phyloP scores from a whole-genome alignment of 1,139 yeast genomes.

The Scheffersomyces segobiensis region DNA sequence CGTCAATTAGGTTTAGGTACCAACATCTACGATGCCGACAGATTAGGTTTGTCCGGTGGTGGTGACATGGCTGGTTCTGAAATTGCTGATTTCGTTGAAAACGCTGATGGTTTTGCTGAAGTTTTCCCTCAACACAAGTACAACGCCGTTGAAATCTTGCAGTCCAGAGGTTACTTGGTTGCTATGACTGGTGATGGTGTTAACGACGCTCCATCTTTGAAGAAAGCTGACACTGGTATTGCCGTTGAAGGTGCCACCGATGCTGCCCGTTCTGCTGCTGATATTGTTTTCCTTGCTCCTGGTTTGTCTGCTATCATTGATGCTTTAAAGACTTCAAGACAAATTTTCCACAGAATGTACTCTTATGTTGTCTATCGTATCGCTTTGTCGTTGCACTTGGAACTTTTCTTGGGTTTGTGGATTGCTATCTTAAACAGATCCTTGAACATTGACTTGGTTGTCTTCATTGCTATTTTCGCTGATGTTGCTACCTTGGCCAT shows the following conservation, averaged over 20 bases:
- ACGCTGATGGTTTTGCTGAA: slow-evolving; percentile 97
- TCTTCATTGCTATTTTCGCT: slow-evolving; percentile 92
- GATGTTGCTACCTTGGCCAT: slow-evolving; percentile 94
- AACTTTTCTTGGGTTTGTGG: slow-evolving; percentile 90
- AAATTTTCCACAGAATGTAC: slow-evolving; percentile 98
- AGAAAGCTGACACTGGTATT: slow-evolving; percentile 96
- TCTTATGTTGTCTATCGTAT: slow-evolving; percentile 95
- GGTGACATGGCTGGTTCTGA: slow-evolving; percentile 97
- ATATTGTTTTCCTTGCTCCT: slow-evolving; percentile 93
- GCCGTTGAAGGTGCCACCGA: slow-evolving; percentile 97
- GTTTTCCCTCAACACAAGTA: slow-evolving; percentile 97
- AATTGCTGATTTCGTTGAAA: slow-evolving; percentile 93
- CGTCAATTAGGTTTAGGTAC: slow-evolving; percentile 97
- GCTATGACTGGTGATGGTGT: slow-evolving; percentile 99
- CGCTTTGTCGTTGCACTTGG: slow-evolving; percentile 90
- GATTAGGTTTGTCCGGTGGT: slow-evolving; percentile 95
- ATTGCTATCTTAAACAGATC: slow-evolving; percentile 87
- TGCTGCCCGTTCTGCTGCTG: slow-evolving; percentile 96
- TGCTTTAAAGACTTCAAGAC: slow-evolving; percentile 92
- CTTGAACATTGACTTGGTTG: slow-evolving; percentile 82
- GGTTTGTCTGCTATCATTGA: slow-evolving; percentile 95
- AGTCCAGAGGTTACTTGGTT: slow-evolving; percentile 90
- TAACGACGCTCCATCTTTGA: slow-evolving; percentile 94
- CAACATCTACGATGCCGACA: slow-evolving; percentile 95
- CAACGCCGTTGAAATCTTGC: slow-evolving; percentile 87